These are phyloP conservation scores for Elsinoe fawcettii DNA, from an alignment of 2,329 filamentous ascomycete genomes.

Conservation along the genomic window DNA sequence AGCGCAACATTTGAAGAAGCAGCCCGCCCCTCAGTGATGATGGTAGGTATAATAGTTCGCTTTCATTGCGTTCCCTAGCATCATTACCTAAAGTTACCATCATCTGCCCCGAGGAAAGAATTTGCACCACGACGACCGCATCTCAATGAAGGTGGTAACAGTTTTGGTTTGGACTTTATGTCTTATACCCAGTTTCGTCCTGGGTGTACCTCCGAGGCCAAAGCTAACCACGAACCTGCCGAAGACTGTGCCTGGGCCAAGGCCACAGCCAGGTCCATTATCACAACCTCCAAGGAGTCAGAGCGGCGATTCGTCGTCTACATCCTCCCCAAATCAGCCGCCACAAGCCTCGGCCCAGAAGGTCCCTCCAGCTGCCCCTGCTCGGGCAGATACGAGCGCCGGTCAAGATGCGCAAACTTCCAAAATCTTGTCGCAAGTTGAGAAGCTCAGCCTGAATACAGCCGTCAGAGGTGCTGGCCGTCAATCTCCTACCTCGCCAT, in stretches of 20 bases:
- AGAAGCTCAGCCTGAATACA: not conserved
- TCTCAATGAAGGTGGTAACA: not conserved
- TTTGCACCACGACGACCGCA: too few species aligned
- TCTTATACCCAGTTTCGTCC: not conserved
- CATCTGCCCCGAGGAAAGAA: too few species aligned
- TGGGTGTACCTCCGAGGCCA: not conserved
- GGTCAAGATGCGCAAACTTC: not conserved
- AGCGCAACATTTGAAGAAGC: too few species aligned
- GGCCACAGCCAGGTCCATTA: not conserved
- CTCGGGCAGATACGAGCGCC: not conserved
- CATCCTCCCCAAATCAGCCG: not conserved
- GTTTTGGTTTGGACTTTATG: not conserved
- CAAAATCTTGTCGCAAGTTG: not conserved
- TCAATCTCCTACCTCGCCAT: not conserved
- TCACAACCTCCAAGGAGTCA: not conserved
- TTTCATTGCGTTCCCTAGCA: too few species aligned
- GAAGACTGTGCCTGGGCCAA: not conserved
- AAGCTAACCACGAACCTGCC: not conserved
- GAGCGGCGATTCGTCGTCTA: not conserved
- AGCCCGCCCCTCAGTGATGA: too few species aligned
- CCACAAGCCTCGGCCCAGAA: not conserved
- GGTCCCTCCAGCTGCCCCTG: not conserved
- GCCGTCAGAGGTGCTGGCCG: not conserved
- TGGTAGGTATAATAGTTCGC: too few species aligned
- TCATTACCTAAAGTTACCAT: too few species aligned